Conservation (phyloP, 345 rosid species). For the Triadica sebifera region DNA sequence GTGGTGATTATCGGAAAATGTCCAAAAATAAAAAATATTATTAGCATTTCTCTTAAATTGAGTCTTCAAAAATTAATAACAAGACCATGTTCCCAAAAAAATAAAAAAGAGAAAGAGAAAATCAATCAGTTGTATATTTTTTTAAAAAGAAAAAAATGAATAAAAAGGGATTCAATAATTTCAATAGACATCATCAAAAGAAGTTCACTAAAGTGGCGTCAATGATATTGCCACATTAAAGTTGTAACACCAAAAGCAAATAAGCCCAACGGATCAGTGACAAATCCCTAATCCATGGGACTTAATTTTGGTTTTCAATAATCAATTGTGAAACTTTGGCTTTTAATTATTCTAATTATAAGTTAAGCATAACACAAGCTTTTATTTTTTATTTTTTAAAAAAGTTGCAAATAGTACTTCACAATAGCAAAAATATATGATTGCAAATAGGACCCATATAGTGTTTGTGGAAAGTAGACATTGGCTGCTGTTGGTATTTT, state of each 20-base stretch:
- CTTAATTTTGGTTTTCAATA: constrained; percentile 6
- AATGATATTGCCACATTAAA: constrained; percentile 35
- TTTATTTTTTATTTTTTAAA: too few species aligned
- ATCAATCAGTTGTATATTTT: constrained; percentile 2
- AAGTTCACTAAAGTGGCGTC: constrained; percentile 53
- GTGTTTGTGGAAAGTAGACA: constrained; percentile 22
- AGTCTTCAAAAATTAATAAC: constrained; percentile 25
- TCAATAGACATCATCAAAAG: constrained; percentile 47
- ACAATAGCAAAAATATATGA: not conserved
- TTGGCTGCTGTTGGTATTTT: not conserved
- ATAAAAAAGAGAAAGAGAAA: not conserved
- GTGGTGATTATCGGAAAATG: too few species aligned
- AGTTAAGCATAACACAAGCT: too few species aligned
- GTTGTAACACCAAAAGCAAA: constrained; percentile 24
- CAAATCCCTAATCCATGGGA: constrained; percentile 23
- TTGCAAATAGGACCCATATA: constrained; percentile 31
- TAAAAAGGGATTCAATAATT: constrained; percentile 32
- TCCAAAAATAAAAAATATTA: too few species aligned
- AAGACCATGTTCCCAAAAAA: constrained; percentile 36
- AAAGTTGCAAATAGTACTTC: constrained; percentile 18
- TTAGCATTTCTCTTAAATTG: too few species aligned
- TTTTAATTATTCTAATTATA: constrained; percentile 22
- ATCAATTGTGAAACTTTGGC: constrained; percentile 13
- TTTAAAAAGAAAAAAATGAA: constrained; percentile 7
- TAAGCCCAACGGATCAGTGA: constrained; percentile 24